Evolutionary conservation across 73 alveolate genomes (phyloP).

Genomic region (Tetrahymena malaccensis): DNA sequence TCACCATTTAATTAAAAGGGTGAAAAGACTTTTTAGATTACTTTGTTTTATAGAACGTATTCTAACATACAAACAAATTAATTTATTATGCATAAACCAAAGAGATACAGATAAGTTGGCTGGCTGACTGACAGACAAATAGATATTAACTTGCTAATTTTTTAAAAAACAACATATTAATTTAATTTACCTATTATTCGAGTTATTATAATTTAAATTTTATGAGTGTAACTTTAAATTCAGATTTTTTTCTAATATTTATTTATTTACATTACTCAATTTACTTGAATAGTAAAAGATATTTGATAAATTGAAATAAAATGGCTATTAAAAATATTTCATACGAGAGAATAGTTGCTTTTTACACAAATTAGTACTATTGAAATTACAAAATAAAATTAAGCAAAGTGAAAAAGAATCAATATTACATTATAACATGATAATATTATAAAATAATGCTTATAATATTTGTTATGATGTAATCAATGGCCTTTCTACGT

Average conservation of each 20-base stretch:
- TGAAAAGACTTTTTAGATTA: not conserved
- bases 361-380: too few relatives aligned
- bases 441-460: too few relatives aligned
- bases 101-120: not conserved
- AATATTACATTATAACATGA: not conserved
- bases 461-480: not conserved
- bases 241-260: too few relatives aligned
- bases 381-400: not conserved
- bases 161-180: too few relatives aligned
- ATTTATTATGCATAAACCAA: not conserved
- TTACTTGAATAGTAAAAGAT: too few relatives aligned
- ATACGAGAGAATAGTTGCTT: not conserved
- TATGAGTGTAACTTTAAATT: too few relatives aligned
- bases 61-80: too few relatives aligned
- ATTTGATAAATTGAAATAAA: not conserved
- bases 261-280: too few relatives aligned
- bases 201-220: too few relatives aligned
- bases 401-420: not conserved
- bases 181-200: too few relatives aligned
- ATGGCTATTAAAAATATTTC: not conserved
- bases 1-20: not conserved
- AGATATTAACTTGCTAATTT: too few relatives aligned
- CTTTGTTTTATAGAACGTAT: not conserved
- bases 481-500: not conserved
- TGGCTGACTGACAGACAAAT: too few relatives aligned